Evolutionary conservation across 441 rosid species (phyloP).

Genomic region (Pelargonium citronellum): DNA sequence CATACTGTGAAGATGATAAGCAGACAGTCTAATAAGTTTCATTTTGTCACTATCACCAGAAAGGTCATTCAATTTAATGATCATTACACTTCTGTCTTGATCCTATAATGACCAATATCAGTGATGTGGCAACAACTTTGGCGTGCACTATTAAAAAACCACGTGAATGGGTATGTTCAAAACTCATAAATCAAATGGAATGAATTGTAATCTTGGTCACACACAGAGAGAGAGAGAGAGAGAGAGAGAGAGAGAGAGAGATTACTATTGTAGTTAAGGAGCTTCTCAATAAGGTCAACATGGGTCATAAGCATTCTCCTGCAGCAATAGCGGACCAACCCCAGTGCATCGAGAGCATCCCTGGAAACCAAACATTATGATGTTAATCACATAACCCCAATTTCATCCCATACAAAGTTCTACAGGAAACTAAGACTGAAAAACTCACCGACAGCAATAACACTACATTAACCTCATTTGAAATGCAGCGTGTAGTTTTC

Average conservation of each 20-base stretch:
- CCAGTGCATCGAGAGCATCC: conserved; percentile 28
- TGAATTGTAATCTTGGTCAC: neutral
- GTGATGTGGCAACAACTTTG: neutral
- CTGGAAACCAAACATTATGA: conserved; percentile 4
- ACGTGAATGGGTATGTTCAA: neutral
- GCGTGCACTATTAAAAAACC: neutral
- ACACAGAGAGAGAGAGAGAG: too few relatives aligned
- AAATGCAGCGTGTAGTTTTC: too few relatives aligned
- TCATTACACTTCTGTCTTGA: neutral
- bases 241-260: too few relatives aligned
- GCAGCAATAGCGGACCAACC: conserved; percentile 26
- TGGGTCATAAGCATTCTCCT: conserved; percentile 29
- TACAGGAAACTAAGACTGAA: too few relatives aligned
- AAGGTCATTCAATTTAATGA: neutral
- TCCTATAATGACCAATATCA: neutral
- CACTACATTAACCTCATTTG: too few relatives aligned
- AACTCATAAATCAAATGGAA: neutral
- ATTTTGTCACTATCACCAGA: too few relatives aligned
- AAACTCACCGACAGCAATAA: too few relatives aligned
- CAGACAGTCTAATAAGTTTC: too few relatives aligned
- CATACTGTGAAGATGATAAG: too few relatives aligned
- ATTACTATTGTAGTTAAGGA: conserved; percentile 24
- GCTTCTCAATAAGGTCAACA: conserved; percentile 28
- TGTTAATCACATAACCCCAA: neutral
- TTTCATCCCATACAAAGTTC: neutral